Base-by-base conservation (phyloP, 805 yeast species). In the Cyberlindnera bimundalis region DNA sequence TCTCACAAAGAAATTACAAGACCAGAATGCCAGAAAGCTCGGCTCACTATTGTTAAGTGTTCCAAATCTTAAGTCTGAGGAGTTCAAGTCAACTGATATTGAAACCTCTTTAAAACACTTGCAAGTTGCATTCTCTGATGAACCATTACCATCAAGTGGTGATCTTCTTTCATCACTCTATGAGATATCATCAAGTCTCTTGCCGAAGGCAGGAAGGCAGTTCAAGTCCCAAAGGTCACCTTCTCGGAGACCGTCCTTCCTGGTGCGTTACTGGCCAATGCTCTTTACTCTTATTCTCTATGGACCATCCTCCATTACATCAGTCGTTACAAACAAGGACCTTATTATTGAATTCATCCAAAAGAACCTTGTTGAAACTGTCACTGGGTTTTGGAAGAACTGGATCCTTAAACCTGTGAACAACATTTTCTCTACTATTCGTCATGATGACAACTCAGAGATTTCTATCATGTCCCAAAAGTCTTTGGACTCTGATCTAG, bases 381-480 rank as follows among this genome's bases (percentile, higher is more conserved):
- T 70, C 1, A 55, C 57, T 21, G 87, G 91, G 4, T 82, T 90
- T 52, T 74, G 81, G 68, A 62, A 69, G 24, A 88, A 90, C 59
- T 91, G 99, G 98, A 73, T 91, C 4, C 65, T 87, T 29, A 73
- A 74, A 33, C 99, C 98, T 1, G 56, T 85, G 15, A 66, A 68
- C 30, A 81, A 84, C 51, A 81, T 91, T 48, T 65, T 87, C 49
- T 72, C 77, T 34, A 88, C 95, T 0, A 80, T 91, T n/a, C 72
- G 93, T 38, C 93, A 86, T 60, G 97, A 90, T 57, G 83, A 84
- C 13, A 68, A 71, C 27, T 76, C 82, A 2, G 76, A 81, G 43
- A 76, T 89, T 32, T 84, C 96, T 0, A 74, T 89, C 17, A 79
- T 86, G 63, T 79, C 91, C 3, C 83, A 84, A 57, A 83, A 84